Evolutionary conservation across 768 basidiomycete genomes (phyloP), one percentile per base, ranked within the genome.

Genomic region (Hypholoma fasciculare): DNA sequence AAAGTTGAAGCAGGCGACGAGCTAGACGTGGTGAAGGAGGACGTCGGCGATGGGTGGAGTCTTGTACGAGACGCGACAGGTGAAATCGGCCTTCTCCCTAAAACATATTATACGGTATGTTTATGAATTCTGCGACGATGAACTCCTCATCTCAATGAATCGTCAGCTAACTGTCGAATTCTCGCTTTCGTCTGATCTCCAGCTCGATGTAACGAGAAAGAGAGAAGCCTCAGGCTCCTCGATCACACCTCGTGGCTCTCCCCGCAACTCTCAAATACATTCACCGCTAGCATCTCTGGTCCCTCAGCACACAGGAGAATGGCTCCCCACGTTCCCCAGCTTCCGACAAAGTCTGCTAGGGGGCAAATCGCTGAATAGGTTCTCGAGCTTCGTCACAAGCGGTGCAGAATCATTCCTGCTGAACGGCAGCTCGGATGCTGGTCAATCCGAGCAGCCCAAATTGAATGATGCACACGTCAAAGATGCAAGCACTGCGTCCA

Each of bases 381-480:
- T 94, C 72, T 92, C 90, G 0, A 87, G 81, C 56, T 94, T 93
- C 69, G 91, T 94, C 13, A 91, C 89, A 7, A 91, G 88, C 57
- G 92, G 92, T 37, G 92, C 92, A 9, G 92, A 94, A 69, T 87
- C 87, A 52, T 94, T 86, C 75, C 81, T 93, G 7, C 79, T 93
- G n/a, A 83, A 87, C 50, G 92, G 92, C 4, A 76, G 73, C 26
- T 70, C 74, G 1, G 69, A 74, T 12, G 26, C 60, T 7, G 52
- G 34, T n/a, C 52, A 54, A 8, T 38, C 60, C 17, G 51, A 42
- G 14, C 44, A 43, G 11, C 46, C 59, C 0, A 55, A 52, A 12
- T 11, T 47, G 17, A 30, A 43, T 1, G 30, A n/a, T 23, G 39
- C 34, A 13, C 78, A 78, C 55, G 51, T 47, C 19, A 72, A 65